A percentile compares a stretch with the other conserved stretches of the same genome.
Conservation (phyloP, 164 flowering plant species). For the Santalum album region DNA sequence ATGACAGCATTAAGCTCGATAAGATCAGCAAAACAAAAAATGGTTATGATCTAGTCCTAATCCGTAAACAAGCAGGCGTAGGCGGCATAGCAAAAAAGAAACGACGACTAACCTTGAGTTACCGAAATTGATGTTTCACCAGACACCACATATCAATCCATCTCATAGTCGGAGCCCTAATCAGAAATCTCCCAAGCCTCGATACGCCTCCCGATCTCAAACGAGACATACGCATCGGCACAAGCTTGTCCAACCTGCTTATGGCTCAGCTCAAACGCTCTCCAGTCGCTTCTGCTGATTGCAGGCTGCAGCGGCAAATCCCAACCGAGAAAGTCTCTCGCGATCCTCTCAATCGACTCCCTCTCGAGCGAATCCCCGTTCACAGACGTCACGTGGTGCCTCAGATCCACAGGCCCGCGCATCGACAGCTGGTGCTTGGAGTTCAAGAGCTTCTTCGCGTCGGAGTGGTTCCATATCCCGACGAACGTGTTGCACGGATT, state of each 20-base stretch:
- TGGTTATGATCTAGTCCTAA: no score
- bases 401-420: not conserved
- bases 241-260: slow-evolving; percentile 21
- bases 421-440: not conserved
- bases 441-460: not conserved
- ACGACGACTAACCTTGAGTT: no score
- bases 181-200: not conserved
- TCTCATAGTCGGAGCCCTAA: no score
- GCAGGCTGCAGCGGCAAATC: not conserved
- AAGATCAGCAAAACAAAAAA: no score
- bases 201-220: slow-evolving; percentile 14
- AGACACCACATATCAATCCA: no score
- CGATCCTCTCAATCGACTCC: not conserved
- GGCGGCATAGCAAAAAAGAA: no score
- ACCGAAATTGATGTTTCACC: no score
- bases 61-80: no score
- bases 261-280: not conserved
- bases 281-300: not conserved
- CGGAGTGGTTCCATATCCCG: slow-evolving; percentile 1
- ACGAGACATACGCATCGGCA: slow-evolving; percentile 33
- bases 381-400: not conserved
- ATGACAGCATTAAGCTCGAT: no score
- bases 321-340: not conserved
- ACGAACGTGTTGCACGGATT: not conserved
- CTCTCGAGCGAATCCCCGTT: not conserved